Percentiles rank a stretch among this genome's conserved stretches.
phyloP scores from a whole-genome alignment of 2,329 filamentous ascomycete species.

The Simplicillium aogashimaense region DNA sequence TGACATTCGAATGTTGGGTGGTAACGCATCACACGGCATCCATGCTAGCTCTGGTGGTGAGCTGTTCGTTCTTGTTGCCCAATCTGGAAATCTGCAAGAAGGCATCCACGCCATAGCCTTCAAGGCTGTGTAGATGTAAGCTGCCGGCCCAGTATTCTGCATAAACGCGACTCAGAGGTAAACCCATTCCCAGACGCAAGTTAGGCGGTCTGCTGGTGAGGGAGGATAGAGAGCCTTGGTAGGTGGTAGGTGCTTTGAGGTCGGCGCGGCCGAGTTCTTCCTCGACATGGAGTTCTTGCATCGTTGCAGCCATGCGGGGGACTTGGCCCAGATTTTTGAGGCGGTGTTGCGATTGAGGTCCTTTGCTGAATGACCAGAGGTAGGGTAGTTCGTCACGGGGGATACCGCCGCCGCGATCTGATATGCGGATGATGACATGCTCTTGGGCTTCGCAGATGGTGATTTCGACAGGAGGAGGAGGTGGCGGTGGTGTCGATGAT shows the following conservation, averaged over 20 bases:
- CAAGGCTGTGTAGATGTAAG: conserved; percentile 81
- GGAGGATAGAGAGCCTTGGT: conserved; percentile 60
- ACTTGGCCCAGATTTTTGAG: conserved; percentile 81
- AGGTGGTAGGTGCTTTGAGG: conserved; percentile 27
- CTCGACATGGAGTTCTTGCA: conserved; percentile 67
- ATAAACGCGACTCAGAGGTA: conserved; percentile 90
- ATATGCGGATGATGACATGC: conserved; percentile 93
- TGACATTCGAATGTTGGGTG: too few species aligned
- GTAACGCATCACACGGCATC: conserved; percentile 51
- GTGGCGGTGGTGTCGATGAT: conserved; percentile 48
- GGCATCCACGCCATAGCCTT: conserved; percentile 91
- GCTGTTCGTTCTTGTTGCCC: conserved; percentile 95
- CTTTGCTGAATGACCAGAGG: conserved; percentile 95
- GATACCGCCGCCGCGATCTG: conserved; percentile 89
- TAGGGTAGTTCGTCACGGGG: conserved; percentile 76
- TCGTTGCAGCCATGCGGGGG: conserved; percentile 83
- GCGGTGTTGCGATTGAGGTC: conserved; percentile 65
- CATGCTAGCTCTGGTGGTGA: conserved; percentile 68
- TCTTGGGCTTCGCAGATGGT: conserved; percentile 89
- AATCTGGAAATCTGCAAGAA: conserved; percentile 94
- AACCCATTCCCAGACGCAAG: conserved; percentile 79
- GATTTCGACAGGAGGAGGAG: conserved; percentile 66
- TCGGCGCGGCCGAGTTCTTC: conserved; percentile 29
- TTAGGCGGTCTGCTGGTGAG: conserved; percentile 78
- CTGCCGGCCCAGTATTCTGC: conserved; percentile 97